Percentiles rank a stretch among this genome's conserved stretches.
phyloP scores from a whole-genome alignment of 441 rosid species.

The Hura crepitans region DNA sequence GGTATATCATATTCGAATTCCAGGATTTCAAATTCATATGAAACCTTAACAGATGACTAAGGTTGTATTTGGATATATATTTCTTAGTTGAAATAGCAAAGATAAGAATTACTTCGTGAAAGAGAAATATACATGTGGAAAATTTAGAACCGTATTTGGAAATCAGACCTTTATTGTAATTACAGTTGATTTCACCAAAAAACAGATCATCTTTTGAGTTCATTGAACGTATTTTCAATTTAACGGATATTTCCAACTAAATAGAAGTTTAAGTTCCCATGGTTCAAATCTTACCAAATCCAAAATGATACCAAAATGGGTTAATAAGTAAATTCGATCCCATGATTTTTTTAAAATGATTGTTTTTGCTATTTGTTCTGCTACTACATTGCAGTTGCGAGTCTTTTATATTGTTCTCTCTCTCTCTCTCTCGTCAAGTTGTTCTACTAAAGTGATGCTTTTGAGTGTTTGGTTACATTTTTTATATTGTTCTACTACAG shows the following conservation, averaged over 20 bases:
- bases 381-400: background rate
- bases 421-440: too few relatives aligned
- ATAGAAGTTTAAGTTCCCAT: background rate
- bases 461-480: too few relatives aligned
- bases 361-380: background rate
- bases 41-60: background rate
- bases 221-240: background rate
- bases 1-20: too few relatives aligned
- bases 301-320: background rate
- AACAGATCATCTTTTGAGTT: background rate
- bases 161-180: background rate
- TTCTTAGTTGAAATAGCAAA: background rate
- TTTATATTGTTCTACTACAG: background rate
- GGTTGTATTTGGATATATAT: background rate
- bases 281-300: background rate
- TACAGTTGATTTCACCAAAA: background rate
- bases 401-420: too few relatives aligned
- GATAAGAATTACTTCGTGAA: background rate
- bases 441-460: too few relatives aligned
- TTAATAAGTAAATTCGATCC: background rate
- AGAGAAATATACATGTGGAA: too few relatives aligned
- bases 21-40: too few relatives aligned
- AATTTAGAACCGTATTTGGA: background rate
- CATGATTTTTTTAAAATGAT: background rate
- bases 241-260: background rate